These are phyloP conservation scores for Pichia sporocuriosa DNA, from an alignment of 805 yeast species.

Conservation along the genomic window DNA sequence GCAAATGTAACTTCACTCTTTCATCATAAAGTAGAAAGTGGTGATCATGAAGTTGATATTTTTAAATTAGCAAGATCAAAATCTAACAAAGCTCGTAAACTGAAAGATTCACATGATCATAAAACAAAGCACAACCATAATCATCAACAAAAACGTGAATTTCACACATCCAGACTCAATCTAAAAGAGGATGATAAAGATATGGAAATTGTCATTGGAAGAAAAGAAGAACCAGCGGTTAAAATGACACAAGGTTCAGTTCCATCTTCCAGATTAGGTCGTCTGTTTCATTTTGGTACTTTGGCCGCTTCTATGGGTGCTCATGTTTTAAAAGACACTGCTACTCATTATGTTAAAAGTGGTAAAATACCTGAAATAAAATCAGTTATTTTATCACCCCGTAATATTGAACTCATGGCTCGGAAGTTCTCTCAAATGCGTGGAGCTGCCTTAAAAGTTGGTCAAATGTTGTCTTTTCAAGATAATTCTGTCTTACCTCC, in stretches of 20 bases:
- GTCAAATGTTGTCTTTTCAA: conserved; percentile 95
- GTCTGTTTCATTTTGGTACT: conserved; percentile 88
- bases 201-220: conserved; percentile 22
- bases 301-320: conserved; percentile 88
- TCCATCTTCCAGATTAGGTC: conserved; percentile 79
- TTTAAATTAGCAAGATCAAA: conserved; percentile 29
- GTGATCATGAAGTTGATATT: conserved; percentile 23
- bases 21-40: conserved; percentile 1
- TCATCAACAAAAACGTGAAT: conserved; percentile 11
- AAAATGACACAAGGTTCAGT: conserved; percentile 62
- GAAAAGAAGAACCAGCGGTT: conserved; percentile 32
- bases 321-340: conserved; percentile 73
- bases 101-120: not conserved
- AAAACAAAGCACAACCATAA: conserved; percentile 2
- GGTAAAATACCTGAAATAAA: conserved; percentile 42
- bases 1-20: conserved; percentile 8
- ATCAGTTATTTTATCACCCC: conserved; percentile 64
- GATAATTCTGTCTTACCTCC: conserved; percentile 78
- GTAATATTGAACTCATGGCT: conserved; percentile 82
- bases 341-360: conserved; percentile 54
- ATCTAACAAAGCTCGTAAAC: conserved; percentile 17
- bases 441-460: conserved; percentile 96
- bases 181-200: conserved; percentile 4
- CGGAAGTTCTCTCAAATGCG: conserved; percentile 88
- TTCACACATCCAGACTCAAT: conserved; percentile 8